phyloP scores from a whole-genome alignment of 176 grass and related monocot species.

The Rhynchospora breviuscula region DNA sequence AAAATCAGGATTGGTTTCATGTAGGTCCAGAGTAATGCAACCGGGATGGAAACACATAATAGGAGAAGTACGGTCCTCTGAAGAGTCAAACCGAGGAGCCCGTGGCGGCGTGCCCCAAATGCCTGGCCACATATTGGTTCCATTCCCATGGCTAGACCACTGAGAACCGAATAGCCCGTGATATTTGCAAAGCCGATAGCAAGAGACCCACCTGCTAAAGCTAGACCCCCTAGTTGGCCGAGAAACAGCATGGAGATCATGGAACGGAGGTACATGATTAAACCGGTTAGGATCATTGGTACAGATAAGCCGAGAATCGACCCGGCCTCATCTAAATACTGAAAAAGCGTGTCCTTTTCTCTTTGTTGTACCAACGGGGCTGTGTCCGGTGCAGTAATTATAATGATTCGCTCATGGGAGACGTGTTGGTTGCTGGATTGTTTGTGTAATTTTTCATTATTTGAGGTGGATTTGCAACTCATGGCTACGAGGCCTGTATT shows the following conservation, averaged over 20 bases:
- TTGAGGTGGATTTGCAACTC: background rate
- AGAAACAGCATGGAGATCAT: slow-evolving; percentile 80
- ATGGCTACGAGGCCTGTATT: background rate
- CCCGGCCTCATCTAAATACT: slow-evolving; percentile 24
- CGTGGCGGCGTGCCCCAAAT: slow-evolving; percentile 46
- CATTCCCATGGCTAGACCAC: slow-evolving; percentile 73
- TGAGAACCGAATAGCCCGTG: slow-evolving; percentile 83
- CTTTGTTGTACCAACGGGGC: background rate
- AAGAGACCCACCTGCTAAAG: slow-evolving; percentile 64
- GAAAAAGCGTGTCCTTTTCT: slow-evolving; percentile 20
- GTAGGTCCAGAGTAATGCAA: slow-evolving; percentile 59
- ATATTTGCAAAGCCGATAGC: slow-evolving; percentile 87
- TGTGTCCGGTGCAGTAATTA: background rate
- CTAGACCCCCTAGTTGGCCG: slow-evolving; percentile 49
- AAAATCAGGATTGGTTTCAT: slow-evolving; percentile 69
- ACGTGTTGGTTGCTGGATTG: no score
- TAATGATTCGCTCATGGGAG: background rate
- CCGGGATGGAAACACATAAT: slow-evolving; percentile 43
- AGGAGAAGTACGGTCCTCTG: slow-evolving; percentile 67
- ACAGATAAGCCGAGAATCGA: slow-evolving; percentile 39
- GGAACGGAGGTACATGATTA: slow-evolving; percentile 69
- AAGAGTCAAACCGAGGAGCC: slow-evolving; percentile 55
- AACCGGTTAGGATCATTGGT: slow-evolving; percentile 53
- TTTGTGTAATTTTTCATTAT: background rate
- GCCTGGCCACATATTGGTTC: slow-evolving; percentile 77